Conservation (phyloP, 768 basidiomycete species). For the Sistotremastrum niveocremeum region DNA sequence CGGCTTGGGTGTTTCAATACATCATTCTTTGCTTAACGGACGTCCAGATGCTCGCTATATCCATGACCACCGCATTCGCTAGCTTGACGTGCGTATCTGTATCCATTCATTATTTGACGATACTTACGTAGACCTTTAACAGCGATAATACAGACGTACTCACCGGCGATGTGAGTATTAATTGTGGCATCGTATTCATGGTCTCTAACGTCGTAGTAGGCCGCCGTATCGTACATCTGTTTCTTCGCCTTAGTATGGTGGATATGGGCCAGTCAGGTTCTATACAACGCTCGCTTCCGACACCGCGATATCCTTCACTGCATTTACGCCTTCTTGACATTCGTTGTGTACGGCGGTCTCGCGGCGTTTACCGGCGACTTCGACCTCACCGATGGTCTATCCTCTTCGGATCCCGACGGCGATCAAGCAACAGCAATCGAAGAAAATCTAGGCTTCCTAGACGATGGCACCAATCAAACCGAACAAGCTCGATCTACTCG, state of each 20-base stretch:
- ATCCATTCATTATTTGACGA: no score
- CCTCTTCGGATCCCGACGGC: background rate
- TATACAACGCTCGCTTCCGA: constrained; percentile 1
- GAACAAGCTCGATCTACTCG: background rate
- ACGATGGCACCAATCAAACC: background rate
- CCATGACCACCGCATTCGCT: no score
- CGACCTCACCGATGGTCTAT: background rate
- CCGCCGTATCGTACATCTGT: background rate
- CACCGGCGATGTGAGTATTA: no score
- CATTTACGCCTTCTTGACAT: constrained; percentile 1
- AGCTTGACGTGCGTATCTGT: no score
- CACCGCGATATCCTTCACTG: constrained; percentile 1
- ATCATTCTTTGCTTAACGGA: no score
- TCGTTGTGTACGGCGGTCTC: background rate
- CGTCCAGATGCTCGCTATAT: no score
- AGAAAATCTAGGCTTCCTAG: background rate
- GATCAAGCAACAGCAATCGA: background rate
- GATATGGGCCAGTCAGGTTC: constrained; percentile 3
- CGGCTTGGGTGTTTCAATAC: no score
- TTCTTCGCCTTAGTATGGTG: constrained; percentile 1
- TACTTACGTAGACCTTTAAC: no score
- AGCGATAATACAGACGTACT: no score
- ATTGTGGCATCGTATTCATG: no score
- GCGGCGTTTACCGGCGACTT: constrained; percentile 1
- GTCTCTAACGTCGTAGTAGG: background rate